Conservation (phyloP, 768 basidiomycete genomes). For the Rhizopogon vesiculosus region DNA sequence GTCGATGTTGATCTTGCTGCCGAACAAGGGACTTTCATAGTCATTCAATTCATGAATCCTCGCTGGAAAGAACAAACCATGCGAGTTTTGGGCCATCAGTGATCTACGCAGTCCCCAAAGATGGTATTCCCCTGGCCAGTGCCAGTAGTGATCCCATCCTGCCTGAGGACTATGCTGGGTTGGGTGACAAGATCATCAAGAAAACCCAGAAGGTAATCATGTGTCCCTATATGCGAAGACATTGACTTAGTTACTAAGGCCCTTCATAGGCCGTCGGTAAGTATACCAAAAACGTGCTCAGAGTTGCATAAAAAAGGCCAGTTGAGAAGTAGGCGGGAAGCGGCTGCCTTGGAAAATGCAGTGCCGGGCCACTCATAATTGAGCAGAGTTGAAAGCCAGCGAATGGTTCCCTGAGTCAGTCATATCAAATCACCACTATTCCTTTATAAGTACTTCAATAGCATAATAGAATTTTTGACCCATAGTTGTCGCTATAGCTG, state of each 20-base stretch:
- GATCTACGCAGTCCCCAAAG: no score
- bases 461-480: not conserved
- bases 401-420: not conserved
- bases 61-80: constrained; percentile 73
- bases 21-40: constrained; percentile 64
- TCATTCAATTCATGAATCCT: constrained; percentile 65
- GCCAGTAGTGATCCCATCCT: not conserved
- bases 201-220: constrained; percentile 49
- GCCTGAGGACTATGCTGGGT: constrained; percentile 24
- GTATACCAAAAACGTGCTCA: constrained; percentile 31
- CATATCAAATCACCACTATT: not conserved
- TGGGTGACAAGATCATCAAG: constrained; percentile 52
- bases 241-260: constrained; percentile 1
- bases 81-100: constrained; percentile 64
- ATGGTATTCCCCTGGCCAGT: no score
- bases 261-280: constrained; percentile 44
- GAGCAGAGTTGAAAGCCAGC: not conserved
- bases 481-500: not conserved
- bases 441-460: not conserved
- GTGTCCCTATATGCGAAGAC: no score
- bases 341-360: constrained; percentile 35
- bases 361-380: constrained; percentile 41
- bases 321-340: constrained; percentile 49
- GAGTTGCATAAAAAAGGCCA: constrained; percentile 54
- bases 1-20: constrained; percentile 69